Evolutionary conservation across 495 filamentous ascomycete genomes (phyloP).

Genomic region (Podospora didyma): DNA sequence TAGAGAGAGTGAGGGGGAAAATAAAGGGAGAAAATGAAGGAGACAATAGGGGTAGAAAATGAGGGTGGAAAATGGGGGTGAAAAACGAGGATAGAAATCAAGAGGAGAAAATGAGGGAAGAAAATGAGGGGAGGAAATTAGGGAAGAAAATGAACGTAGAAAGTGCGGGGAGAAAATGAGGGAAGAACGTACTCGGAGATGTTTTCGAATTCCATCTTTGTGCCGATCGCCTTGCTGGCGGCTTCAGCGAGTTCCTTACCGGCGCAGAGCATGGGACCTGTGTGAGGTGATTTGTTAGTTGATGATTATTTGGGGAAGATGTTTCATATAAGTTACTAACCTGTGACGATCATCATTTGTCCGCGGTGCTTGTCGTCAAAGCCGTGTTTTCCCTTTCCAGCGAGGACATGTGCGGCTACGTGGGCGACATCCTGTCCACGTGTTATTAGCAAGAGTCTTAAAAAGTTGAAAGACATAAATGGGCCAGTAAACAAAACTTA

Average conservation of each 20-base stretch:
- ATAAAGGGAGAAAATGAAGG: too few relatives aligned
- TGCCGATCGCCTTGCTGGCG: constrained; percentile 46
- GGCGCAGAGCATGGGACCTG: constrained; percentile 42
- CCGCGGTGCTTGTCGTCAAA: constrained; percentile 53
- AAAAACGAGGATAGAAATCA: too few relatives aligned
- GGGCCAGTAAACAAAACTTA: constrained; percentile 12
- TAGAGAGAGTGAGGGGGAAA: too few relatives aligned
- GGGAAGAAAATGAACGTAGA: too few relatives aligned
- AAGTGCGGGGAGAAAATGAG: too few relatives aligned
- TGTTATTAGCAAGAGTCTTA: too few relatives aligned
- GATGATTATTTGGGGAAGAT: too few relatives aligned
- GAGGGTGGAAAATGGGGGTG: too few relatives aligned
- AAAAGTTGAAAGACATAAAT: too few relatives aligned
- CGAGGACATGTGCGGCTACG: constrained; percentile 49
- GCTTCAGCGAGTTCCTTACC: constrained; percentile 50
- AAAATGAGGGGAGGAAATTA: too few relatives aligned
- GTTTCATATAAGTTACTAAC: constrained; percentile 20
- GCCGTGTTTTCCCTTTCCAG: constrained; percentile 49
- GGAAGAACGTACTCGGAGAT: constrained; percentile 47
- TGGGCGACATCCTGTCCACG: constrained; percentile 42
- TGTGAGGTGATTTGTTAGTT: not conserved
- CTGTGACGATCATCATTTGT: constrained; percentile 53
- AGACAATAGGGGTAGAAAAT: too few relatives aligned
- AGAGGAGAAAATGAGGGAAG: too few relatives aligned
- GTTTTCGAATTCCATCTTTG: constrained; percentile 49